phyloP scores from a whole-genome alignment of 352 stramenopile species.

The Pythium brassicae region DNA sequence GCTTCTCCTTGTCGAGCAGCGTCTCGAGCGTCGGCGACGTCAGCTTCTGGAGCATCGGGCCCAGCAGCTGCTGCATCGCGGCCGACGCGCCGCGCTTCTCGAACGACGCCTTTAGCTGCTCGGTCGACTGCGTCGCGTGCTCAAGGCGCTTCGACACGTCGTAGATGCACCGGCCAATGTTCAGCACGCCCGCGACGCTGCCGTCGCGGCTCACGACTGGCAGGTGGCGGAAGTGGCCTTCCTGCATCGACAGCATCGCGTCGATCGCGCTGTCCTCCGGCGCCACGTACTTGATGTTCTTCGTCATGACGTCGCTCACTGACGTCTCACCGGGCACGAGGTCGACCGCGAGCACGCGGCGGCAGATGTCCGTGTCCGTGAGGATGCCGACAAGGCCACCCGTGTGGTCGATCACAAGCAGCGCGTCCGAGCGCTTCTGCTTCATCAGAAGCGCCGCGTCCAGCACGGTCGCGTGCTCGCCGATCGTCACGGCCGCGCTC shows the following conservation, averaged over 20 bases:
- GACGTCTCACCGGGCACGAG: constrained; percentile 63
- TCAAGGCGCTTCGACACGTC: constrained; percentile 97
- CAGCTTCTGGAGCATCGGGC: constrained; percentile 81
- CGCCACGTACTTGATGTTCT: constrained; percentile 94
- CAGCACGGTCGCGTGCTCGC: constrained; percentile 78
- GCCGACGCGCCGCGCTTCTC: constrained; percentile 73
- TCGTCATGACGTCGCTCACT: constrained; percentile 92
- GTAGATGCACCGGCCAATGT: constrained; percentile 99
- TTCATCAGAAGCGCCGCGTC: constrained; percentile 88
- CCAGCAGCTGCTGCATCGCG: constrained; percentile 70
- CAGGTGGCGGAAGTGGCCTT: constrained; percentile 96
- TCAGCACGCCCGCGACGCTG: constrained; percentile 93
- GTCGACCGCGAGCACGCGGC: constrained; percentile 87
- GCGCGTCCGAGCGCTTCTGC: constrained; percentile 89
- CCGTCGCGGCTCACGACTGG: constrained; percentile 88
- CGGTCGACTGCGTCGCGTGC: constrained; percentile 76
- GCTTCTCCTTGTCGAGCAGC: constrained; percentile 77
- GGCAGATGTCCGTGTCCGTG: constrained; percentile 96
- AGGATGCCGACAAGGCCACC: constrained; percentile 93
- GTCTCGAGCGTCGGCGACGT: constrained; percentile 76
- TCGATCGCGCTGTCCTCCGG: constrained; percentile 94
- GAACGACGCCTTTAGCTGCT: constrained; percentile 79
- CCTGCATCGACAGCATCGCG: constrained; percentile 96
- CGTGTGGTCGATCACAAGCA: constrained; percentile 88
- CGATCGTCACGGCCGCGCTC: constrained; percentile 68